Evolutionary conservation across 2,329 filamentous ascomycete species (phyloP), one percentile per base, ranked within the genome.

Genomic region (Simplicillium aogashimaense): DNA sequence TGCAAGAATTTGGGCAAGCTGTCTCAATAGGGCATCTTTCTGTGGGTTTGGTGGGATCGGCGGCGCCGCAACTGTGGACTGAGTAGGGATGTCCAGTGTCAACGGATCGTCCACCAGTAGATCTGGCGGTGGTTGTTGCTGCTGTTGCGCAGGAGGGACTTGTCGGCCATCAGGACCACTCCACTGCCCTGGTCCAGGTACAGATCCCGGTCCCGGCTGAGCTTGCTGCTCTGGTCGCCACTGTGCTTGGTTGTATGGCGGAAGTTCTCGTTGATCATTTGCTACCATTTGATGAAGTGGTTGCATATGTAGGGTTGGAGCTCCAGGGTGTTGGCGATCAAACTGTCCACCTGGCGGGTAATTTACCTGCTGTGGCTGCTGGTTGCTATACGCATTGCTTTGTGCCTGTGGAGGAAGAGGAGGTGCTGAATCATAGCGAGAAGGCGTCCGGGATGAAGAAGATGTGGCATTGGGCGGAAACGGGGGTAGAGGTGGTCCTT

Each of bases 21-120:
- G 83, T 39, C 75, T 74, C 3, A 95, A 72, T 13, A 97, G 75
- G 15, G 84, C 82, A 59, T 97, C 88, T 57, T 95, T 95, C 61
- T 97, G 87, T 1, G 92, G 92, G 53, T 98, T 98, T 0, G 88
- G 89, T 0, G 92, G 90, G 28, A 95, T 87, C 0, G 90, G 89
- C 1, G 92, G 90, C 1, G 87, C 78, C 6, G 82, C 72, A 7
- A 78, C 56, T 16, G 71, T 64, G 1, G 67, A 63, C 4, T 64
- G 58, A 1, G 67, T 60, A 3, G 74, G 68, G 11, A 74, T 63
- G 13, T 66, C 51, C 17, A 76, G 59, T 9, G 68, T 69, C 12
- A 78, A 58, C 28, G 76, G 74, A 40, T 74, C 73, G 45, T 79
- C 75, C 50, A 80, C 68, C 18, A 75, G 56, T 18, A 64, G 50